These are phyloP conservation scores for Aegilops sharonensis DNA, from an alignment of 176 grass and related monocot species.

Conservation along the genomic window DNA sequence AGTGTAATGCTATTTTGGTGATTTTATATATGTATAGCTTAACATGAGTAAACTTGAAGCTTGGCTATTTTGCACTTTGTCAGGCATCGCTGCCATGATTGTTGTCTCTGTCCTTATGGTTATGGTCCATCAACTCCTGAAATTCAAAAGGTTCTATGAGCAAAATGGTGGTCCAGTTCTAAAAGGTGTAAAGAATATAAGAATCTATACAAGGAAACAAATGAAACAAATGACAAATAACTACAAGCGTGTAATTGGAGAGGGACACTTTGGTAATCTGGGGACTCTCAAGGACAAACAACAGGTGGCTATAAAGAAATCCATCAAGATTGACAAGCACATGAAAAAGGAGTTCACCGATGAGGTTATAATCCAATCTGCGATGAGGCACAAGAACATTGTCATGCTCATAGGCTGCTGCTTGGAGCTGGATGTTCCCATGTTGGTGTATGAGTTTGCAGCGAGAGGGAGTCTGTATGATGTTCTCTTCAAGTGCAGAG, in stretches of 20 bases:
- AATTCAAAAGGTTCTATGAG: not conserved
- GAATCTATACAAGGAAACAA: not conserved
- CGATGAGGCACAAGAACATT: no score
- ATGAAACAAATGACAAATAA: not conserved
- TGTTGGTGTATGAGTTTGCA: constrained; percentile 32
- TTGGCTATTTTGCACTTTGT: not conserved
- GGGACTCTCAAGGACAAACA: not conserved
- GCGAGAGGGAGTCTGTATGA: no score
- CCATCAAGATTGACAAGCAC: not conserved
- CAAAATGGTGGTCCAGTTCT: not conserved
- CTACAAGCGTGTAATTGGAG: not conserved
- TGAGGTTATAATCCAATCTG: constrained; percentile 30
- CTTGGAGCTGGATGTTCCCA: not conserved
- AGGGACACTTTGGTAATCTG: not conserved
- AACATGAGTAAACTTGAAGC: not conserved
- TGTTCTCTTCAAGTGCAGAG: no score
- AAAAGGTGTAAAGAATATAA: not conserved
- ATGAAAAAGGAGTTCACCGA: constrained; percentile 16
- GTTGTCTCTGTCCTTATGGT: not conserved
- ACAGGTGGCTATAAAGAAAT: constrained; percentile 2
- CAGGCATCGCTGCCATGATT: not conserved
- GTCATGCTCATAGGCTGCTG: no score
- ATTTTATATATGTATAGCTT: no score
- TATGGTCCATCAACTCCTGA: not conserved
- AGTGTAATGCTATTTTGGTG: no score